Evolutionary conservation across 352 stramenopile genomes (phyloP).

Genomic region (Pythium volutum): DNA sequence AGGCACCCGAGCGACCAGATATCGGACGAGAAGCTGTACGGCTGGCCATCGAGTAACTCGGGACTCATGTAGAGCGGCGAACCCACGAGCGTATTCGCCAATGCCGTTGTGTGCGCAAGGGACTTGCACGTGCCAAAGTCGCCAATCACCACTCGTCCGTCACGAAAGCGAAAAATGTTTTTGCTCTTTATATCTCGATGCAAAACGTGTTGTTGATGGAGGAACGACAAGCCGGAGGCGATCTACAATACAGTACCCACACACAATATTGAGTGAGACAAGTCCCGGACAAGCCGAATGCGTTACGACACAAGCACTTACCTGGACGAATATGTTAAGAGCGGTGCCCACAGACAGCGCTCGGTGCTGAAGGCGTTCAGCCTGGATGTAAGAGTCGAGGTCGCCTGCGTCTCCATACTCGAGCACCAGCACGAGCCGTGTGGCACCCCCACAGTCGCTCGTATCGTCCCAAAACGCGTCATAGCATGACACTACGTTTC

Average conservation of each 20-base stretch:
- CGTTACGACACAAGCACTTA: not conserved
- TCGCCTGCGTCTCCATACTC: conserved; percentile 70
- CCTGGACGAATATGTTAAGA: conserved; percentile 40
- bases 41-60: conserved; percentile 53
- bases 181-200: conserved; percentile 88
- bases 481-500: conserved; percentile 52
- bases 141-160: conserved; percentile 79
- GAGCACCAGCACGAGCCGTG: conserved; percentile 50
- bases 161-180: conserved; percentile 79
- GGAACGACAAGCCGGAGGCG: conserved; percentile 77
- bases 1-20: conserved; percentile 85
- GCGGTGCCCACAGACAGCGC: conserved; percentile 12
- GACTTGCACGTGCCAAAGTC: conserved; percentile 70
- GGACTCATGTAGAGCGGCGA: conserved; percentile 80
- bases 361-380: not conserved
- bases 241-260: conserved; percentile 54
- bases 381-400: conserved; percentile 41
- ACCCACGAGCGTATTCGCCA: conserved; percentile 52
- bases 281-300: too few relatives aligned
- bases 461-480: conserved; percentile 49
- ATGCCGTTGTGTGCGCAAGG: conserved; percentile 26
- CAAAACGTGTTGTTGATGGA: conserved; percentile 52
- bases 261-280: too few relatives aligned
- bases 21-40: conserved; percentile 59
- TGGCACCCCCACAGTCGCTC: conserved; percentile 13